Evolutionary conservation across 2,329 filamentous ascomycete species (phyloP).

Genomic region (Botrytis medusae): DNA sequence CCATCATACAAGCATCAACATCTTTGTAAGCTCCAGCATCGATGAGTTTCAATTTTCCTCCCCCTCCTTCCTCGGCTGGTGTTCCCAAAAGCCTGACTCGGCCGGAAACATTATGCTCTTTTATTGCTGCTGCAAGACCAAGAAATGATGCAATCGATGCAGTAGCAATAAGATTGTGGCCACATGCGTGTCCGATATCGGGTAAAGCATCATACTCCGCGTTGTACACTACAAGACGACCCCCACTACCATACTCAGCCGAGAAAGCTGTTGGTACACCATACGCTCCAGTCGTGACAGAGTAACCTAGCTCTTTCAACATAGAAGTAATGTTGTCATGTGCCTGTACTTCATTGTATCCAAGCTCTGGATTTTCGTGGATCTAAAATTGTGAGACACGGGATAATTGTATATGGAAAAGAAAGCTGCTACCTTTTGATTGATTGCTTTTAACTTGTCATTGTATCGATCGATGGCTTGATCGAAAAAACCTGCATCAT

Average conservation of each 20-base stretch:
- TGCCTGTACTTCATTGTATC: slow-evolving; percentile 52
- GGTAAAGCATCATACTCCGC: slow-evolving; percentile 51
- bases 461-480: slow-evolving; percentile 17
- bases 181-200: slow-evolving; percentile 45
- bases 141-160: slow-evolving; percentile 43
- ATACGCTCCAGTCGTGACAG: slow-evolving; percentile 50
- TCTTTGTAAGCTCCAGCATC: slow-evolving; percentile 46
- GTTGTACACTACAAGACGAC: slow-evolving; percentile 45
- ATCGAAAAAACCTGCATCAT: neutral
- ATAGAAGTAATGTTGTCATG: slow-evolving; percentile 50
- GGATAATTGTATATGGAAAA: neutral
- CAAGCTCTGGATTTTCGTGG: slow-evolving; percentile 50
- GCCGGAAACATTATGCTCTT: slow-evolving; percentile 30
- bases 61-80: slow-evolving; percentile 36
- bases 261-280: slow-evolving; percentile 54
- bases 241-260: slow-evolving; percentile 45
- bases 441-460: slow-evolving; percentile 22
- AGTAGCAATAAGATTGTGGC: slow-evolving; percentile 47
- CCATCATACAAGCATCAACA: slow-evolving; percentile 44
- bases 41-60: slow-evolving; percentile 46
- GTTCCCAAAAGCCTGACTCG: slow-evolving; percentile 38
- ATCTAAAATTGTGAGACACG: slow-evolving; percentile 38
- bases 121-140: slow-evolving; percentile 35
- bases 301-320: slow-evolving; percentile 47
- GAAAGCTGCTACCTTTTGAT: slow-evolving; percentile 13